phyloP scores from a whole-genome alignment of 139 green algal genomes.

The Closterium sp. region DNA sequence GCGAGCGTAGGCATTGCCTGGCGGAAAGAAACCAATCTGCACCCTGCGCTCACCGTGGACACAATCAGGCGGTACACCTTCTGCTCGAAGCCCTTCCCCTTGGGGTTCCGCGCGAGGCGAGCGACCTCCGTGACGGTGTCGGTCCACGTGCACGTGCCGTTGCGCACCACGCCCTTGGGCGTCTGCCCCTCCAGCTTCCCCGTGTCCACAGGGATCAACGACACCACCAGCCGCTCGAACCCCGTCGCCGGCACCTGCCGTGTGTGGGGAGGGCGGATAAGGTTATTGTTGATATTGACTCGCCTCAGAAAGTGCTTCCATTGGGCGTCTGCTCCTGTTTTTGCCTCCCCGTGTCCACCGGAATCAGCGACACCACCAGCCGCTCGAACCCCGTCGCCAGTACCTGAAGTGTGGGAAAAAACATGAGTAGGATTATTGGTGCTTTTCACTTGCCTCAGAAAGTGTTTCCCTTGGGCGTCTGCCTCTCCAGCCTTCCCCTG shows the following conservation, averaged over 20 bases:
- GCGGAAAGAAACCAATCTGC: no score
- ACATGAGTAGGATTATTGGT: background rate
- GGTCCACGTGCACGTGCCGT: slow-evolving; percentile 33
- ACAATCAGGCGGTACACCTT: slow-evolving; percentile 33
- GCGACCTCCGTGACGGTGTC: slow-evolving; percentile 32
- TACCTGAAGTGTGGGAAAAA: slow-evolving; percentile 2
- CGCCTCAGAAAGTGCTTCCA: background rate
- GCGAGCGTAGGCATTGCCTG: no score
- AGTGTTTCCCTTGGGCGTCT: slow-evolving; percentile 17
- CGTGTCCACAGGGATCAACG: slow-evolving; percentile 36
- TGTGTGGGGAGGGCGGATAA: background rate
- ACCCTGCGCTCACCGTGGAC: slow-evolving; percentile 22
- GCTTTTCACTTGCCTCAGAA: no score
- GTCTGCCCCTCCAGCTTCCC: slow-evolving; percentile 33
- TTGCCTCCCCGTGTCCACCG: slow-evolving; percentile 5
- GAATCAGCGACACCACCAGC: slow-evolving; percentile 43
- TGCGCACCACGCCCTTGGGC: background rate
- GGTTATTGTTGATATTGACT: background rate
- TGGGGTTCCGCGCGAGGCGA: slow-evolving; percentile 23
- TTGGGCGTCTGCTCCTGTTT: background rate
- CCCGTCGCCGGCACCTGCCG: slow-evolving; percentile 30
- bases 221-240: slow-evolving; percentile 43
- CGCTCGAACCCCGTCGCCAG: slow-evolving; percentile 19
- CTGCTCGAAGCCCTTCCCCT: slow-evolving; percentile 7
- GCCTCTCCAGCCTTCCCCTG: slow-evolving; percentile 15